Base-by-base conservation (phyloP, 164 flowering plant species). In the Magnolia changhungtana region DNA sequence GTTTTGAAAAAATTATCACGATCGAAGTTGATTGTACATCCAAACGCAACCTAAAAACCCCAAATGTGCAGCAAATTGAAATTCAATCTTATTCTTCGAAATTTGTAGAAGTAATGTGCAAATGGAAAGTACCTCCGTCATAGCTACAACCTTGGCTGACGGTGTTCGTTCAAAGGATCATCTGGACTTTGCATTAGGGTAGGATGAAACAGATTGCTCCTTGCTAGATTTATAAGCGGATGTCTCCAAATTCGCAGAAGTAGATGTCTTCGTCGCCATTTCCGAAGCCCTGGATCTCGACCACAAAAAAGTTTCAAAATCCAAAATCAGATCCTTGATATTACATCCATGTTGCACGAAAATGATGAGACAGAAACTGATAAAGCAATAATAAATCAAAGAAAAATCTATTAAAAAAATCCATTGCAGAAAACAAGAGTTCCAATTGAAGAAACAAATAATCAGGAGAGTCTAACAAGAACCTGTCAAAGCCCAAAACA, bases 41-140 rank as follows among this genome's bases (percentile, higher is more conserved):
- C 69, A 66, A 65, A 65, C 21, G 37, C 13, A 67, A 45, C 13
- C n/a, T 8, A 59, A 19, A 6, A 45, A 5, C 6, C 45, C 45
- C 7, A 37, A 37, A 37, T 5, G 45, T 37, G 45, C 45, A 37
- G 45, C 45, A 37, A 37, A 37, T 37, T 37, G 45, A 37, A 37
- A 37, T 37, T 37, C 45, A 37, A 37, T 37, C 45, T 37, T 37
- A 3, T 37, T 37, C 45, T 37, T 37, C 7, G 45, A 37, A 37
- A 37, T 27, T 59, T 6, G 8, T 20, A 63, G 49, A 68, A 7
- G 11, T 18, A 63, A 63, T 18, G 19, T 61, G 27, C 8, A 14
- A 58, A 18, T 24, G 1, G 37, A 4, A 4, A 50, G 27, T 75
- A 80, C 81, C 78, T 76, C 37, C 23, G 79, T 18, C 77, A 75